Conservation (phyloP, 148 eudicot species). For the Suaeda aralocaspica region DNA sequence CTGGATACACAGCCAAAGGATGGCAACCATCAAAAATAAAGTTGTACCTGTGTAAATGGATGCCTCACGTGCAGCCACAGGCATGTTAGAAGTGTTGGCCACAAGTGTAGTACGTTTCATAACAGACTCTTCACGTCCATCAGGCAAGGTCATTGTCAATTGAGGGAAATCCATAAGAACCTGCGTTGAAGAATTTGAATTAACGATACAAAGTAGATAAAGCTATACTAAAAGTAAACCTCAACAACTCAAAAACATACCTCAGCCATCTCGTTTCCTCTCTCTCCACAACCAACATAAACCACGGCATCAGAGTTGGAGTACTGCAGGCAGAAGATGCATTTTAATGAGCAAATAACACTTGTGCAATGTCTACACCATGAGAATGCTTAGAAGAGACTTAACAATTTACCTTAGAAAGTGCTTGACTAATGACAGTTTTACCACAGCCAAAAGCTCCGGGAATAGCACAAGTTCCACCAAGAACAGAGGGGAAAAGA, state of each 20-base stretch:
- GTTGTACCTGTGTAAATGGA: slow-evolving; percentile 86
- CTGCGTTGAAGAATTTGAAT: slow-evolving; percentile 28
- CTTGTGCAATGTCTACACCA: slow-evolving; percentile 4
- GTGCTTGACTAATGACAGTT: slow-evolving; percentile 99
- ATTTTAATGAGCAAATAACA: slow-evolving; percentile 9
- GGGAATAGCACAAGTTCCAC: slow-evolving; percentile 99
- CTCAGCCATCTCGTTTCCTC: slow-evolving; percentile 99
- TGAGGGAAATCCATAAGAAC: slow-evolving; percentile 99
- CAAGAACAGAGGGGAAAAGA: slow-evolving; percentile 98
- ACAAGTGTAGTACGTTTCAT: slow-evolving; percentile 99
- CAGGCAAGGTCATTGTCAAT: slow-evolving; percentile 98
- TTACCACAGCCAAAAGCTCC: slow-evolving; percentile 99
- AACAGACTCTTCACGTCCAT: slow-evolving; percentile 99
- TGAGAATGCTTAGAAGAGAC: neutral
- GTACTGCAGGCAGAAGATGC: slow-evolving; percentile 50
- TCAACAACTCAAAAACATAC: slow-evolving; percentile 34
- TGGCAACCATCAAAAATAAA: neutral
- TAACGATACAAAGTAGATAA: slow-evolving; percentile 11
- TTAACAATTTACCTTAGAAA: slow-evolving; percentile 65
- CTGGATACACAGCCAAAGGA: neutral
- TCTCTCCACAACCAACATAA: slow-evolving; percentile 99
- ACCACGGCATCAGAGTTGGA: slow-evolving; percentile 99
- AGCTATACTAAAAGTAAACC: slow-evolving; percentile 4
- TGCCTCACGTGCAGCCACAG: slow-evolving; percentile 99
- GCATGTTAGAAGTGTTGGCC: slow-evolving; percentile 99